Conservation (phyloP, 2,329 filamentous ascomycete genomes). For the Tympanopsis confertula region DNA sequence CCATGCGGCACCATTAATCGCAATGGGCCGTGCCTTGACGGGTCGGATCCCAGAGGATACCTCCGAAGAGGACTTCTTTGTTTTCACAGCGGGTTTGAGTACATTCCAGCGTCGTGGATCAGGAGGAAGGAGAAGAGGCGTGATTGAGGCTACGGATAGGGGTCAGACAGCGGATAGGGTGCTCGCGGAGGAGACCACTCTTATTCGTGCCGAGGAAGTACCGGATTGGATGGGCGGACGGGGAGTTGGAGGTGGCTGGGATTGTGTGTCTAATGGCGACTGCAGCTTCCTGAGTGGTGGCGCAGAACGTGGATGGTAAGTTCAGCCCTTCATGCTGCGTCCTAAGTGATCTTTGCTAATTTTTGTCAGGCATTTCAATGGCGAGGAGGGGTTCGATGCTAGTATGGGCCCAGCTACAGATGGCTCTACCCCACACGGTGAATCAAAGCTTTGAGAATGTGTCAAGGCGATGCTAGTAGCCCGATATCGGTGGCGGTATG, state of each 20-base stretch:
- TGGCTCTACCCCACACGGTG: too few relatives aligned
- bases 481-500: too few relatives aligned
- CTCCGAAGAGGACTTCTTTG: not conserved
- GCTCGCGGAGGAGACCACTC: not conserved
- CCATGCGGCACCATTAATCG: not conserved
- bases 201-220: too few relatives aligned
- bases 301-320: not conserved
- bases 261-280: not conserved
- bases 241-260: slow-evolving; percentile 1
- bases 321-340: not conserved
- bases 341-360: not conserved
- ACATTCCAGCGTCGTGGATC: not conserved
- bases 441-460: too few relatives aligned
- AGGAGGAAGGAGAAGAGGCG: not conserved
- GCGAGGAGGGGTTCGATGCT: not conserved
- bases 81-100: slow-evolving; percentile 1
- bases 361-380: slow-evolving; percentile 1
- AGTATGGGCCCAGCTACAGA: too few relatives aligned
- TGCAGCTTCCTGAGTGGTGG: not conserved
- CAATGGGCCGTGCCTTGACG: not conserved
- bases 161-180: not conserved
- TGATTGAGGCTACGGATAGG: not conserved
- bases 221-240: not conserved
- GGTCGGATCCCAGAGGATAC: not conserved
- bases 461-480: too few relatives aligned